Evolutionary conservation across 148 eudicot species (phyloP).

Genomic region (Heliosperma pusillum): DNA sequence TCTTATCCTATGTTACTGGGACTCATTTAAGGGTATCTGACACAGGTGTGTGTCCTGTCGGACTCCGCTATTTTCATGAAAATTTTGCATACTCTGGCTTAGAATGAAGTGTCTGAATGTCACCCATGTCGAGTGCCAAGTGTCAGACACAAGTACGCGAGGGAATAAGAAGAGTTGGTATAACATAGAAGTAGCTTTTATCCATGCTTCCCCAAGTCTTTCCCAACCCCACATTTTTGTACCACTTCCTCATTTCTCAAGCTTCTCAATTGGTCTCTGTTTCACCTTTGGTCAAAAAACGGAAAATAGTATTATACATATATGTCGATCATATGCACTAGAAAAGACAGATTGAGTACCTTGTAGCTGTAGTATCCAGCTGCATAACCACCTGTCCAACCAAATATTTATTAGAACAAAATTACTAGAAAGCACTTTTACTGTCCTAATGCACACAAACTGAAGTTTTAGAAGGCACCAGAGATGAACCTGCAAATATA

Average conservation of each 20-base stretch:
- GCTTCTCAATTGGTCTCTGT: neutral
- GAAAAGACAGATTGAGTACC: conserved; percentile 34
- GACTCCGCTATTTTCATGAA: no score
- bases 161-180: no score
- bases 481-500: conserved; percentile 78
- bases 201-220: neutral
- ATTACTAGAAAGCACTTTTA: neutral
- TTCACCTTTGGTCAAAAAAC: neutral
- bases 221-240: conserved; percentile 2
- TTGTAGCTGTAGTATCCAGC: conserved; percentile 99
- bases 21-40: no score
- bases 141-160: no score
- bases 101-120: no score
- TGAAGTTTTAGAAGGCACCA: conserved; percentile 5
- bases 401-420: conserved; percentile 4
- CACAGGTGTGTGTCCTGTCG: no score
- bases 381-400: conserved; percentile 76
- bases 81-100: no score
- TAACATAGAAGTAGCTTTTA: no score
- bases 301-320: neutral
- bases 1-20: neutral
- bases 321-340: neutral
- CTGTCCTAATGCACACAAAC: no score
- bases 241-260: conserved; percentile 4
- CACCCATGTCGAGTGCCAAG: no score